Evolutionary conservation across 768 basidiomycete species (phyloP).

Genomic region (Obba rivulosa): DNA sequence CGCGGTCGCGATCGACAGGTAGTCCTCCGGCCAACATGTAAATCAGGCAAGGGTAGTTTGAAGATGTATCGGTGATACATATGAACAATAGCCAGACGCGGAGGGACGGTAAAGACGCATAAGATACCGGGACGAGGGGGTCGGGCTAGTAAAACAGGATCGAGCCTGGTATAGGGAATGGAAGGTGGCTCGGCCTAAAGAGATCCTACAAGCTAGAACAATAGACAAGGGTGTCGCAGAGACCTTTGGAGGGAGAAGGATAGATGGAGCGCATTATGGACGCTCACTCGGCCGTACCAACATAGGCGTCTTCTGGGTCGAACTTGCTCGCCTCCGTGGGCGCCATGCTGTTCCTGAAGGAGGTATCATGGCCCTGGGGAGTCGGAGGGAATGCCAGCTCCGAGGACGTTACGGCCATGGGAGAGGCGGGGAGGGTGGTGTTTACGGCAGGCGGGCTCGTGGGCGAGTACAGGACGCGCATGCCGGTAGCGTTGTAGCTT

Average conservation of each 20-base stretch:
- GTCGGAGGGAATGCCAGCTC: constrained; percentile 4
- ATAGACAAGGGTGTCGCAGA: background rate
- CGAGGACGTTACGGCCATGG: constrained; percentile 1
- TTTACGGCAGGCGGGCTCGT: constrained; percentile 2
- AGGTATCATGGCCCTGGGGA: background rate
- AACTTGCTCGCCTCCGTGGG: constrained; percentile 23
- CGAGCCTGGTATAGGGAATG: too few relatives aligned
- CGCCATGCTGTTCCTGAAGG: constrained; percentile 17
- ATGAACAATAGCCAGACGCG: too few relatives aligned
- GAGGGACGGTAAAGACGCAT: too few relatives aligned
- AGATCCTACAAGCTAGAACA: constrained; percentile 11
- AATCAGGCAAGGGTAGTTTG: too few relatives aligned
- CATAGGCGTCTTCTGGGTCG: constrained; percentile 24
- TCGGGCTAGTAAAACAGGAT: too few relatives aligned
- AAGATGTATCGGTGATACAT: too few relatives aligned
- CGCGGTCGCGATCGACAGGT: too few relatives aligned
- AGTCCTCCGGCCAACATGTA: too few relatives aligned
- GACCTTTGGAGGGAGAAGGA: background rate
- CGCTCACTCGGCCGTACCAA: constrained; percentile 21
- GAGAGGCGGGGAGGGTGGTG: background rate
- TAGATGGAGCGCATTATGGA: background rate
- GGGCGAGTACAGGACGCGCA: constrained; percentile 30
- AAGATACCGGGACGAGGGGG: too few relatives aligned
- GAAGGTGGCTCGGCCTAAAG: background rate
- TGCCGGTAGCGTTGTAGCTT: constrained; percentile 23